phyloP scores from a whole-genome alignment of 2,329 filamentous ascomycete genomes.

The Diatrype stigma region DNA sequence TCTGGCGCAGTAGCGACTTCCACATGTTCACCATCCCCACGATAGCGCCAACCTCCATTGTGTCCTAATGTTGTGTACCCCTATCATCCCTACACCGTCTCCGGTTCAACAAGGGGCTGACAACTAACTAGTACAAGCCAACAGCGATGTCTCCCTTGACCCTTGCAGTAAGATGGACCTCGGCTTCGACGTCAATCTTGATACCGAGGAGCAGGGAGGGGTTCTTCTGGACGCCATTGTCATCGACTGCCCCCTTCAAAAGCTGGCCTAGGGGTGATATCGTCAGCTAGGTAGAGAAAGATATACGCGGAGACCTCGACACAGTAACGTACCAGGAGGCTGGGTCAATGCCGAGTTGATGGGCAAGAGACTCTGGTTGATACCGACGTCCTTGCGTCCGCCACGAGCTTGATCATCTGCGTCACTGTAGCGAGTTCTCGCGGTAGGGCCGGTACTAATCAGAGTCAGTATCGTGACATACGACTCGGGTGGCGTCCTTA shows the following conservation, averaged over 20 bases:
- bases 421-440: background rate
- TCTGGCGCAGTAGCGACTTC: too few species aligned
- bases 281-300: background rate
- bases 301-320: background rate
- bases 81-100: background rate
- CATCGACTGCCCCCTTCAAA: conserved; percentile 54
- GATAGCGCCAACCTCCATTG: background rate
- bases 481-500: background rate
- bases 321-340: background rate
- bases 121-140: conserved; percentile 44
- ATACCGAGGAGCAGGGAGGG: conserved; percentile 57
- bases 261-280: conserved; percentile 39
- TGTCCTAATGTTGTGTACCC: background rate
- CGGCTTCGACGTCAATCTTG: conserved; percentile 60
- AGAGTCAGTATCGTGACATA: background rate
- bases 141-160: conserved; percentile 59
- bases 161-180: conserved; percentile 57
- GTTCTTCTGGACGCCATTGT: conserved; percentile 53
- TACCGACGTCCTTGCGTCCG: background rate
- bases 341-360: background rate
- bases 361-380: background rate
- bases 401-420: background rate
- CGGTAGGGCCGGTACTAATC: background rate
- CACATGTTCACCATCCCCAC: too few species aligned
- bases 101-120: background rate